Evolutionary conservation across 2,329 filamentous ascomycete species (phyloP), one percentile per base, ranked within the genome.

Genomic region (Mollisia scopiformis): DNA sequence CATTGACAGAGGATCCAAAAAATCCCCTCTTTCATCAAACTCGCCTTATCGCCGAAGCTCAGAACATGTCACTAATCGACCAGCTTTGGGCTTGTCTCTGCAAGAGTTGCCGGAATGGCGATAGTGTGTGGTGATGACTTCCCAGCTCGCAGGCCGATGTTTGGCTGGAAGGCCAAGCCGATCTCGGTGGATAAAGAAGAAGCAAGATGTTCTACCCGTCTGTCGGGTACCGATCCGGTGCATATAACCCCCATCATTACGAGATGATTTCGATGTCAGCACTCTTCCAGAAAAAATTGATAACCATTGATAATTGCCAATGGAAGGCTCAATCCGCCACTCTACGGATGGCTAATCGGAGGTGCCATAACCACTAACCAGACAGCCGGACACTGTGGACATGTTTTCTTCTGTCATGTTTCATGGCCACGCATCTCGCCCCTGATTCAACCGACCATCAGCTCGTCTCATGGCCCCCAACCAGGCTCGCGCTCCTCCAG

Each of bases 391-490:
- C n/a, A 2, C 11, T 11, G 21, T 43, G 6, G n/a, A 43, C 10
- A 43, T 43, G 39, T 23, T 23, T 43, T 19, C 37, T 43, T 43
- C n/a, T 43, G n/a, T 21, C 39, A 21, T 43, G 52, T 43, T 31
- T 55, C 52, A 28, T n/a, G 16, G n/a, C n/a, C 33, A 7, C 2
- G 50, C 6, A 8, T 37, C 30, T 52, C 23, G 23, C 30, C 49
- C 50, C 19, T 31, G 30, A 23, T 28, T 49, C 10, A 47, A 8
- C 54, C 54, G 19, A 56, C 27, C 4, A 49, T 47, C 39, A 43
- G 27, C 49, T 56, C 54, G 54, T 49, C 54, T 56, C 54, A 43
- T 56, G 28, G 43, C 31, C 37, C 27, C 14, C 14, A 23, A 31
- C 3, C 10, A 19, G 37, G 5, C 6, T 31, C n/a, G 4, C n/a